These are phyloP conservation scores for Chiua virens DNA, from an alignment of 768 basidiomycete species.

Conservation along the genomic window DNA sequence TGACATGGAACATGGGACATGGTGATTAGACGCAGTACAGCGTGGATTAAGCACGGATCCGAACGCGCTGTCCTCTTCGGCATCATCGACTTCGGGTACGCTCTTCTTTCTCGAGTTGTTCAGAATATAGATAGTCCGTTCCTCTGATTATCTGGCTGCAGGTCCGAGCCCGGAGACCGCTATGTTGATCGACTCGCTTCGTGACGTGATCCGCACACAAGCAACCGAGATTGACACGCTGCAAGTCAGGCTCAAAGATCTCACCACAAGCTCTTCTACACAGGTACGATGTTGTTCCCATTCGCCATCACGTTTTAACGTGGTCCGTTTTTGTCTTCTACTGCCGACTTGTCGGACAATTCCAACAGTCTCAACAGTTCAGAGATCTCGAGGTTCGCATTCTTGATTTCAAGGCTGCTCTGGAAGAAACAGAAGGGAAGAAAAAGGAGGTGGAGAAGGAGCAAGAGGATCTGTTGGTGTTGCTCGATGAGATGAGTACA, in stretches of 20 bases:
- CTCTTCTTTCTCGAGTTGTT: neutral
- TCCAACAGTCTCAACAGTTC: slow-evolving; percentile 32
- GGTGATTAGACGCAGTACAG: slow-evolving; percentile 65
- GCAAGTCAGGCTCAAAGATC: slow-evolving; percentile 55
- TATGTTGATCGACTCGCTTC: slow-evolving; percentile 80
- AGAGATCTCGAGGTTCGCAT: slow-evolving; percentile 48
- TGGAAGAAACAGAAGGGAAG: slow-evolving; percentile 58
- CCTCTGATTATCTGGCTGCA: slow-evolving; percentile 17
- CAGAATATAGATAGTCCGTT: neutral
- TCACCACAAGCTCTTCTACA: slow-evolving; percentile 33
- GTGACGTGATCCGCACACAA: slow-evolving; percentile 81
- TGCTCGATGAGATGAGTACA: slow-evolving; percentile 86
- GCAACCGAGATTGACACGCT: slow-evolving; percentile 75
- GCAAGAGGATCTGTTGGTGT: slow-evolving; percentile 91
- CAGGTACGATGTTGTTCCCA: slow-evolving; percentile 33
- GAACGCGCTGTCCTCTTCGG: slow-evolving; percentile 54
- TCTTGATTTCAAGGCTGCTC: slow-evolving; percentile 42
- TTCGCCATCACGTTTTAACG: too few relatives aligned
- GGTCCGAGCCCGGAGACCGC: slow-evolving; percentile 74
- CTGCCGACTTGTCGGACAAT: neutral
- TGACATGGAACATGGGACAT: too few relatives aligned
- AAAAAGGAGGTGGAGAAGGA: slow-evolving; percentile 89
- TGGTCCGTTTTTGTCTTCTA: neutral
- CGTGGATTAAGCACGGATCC: slow-evolving; percentile 71
- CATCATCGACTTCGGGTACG: slow-evolving; percentile 53